Evolutionary conservation across 805 yeast genomes (phyloP).

Genomic region (Clavispora fructus): DNA sequence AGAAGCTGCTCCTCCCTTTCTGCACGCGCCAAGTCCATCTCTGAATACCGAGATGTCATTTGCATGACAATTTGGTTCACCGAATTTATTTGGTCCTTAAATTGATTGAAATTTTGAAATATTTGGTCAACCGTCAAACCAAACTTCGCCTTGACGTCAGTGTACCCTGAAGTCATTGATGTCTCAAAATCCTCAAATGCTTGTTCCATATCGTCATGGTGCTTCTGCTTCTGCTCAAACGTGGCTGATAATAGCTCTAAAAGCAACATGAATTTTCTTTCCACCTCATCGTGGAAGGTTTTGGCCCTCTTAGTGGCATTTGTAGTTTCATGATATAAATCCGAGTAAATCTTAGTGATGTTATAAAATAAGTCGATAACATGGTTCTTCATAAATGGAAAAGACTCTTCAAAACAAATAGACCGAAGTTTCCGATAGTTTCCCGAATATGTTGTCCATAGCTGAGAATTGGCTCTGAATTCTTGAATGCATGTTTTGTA

Average conservation of each 20-base stretch:
- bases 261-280: conserved; percentile 2
- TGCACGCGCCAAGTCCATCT: background rate
- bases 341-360: conserved; percentile 30
- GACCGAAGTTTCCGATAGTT: conserved; percentile 50
- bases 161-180: background rate
- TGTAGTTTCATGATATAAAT: conserved; percentile 7
- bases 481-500: conserved; percentile 34
- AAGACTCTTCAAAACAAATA: conserved; percentile 48
- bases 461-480: conserved; percentile 44
- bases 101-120: background rate
- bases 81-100: background rate
- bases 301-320: background rate
- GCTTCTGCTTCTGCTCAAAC: background rate
- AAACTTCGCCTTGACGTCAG: background rate
- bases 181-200: conserved; percentile 3
- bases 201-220: background rate
- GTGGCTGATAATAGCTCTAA: conserved; percentile 1
- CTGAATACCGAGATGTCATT: background rate
- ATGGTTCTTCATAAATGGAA: conserved; percentile 50
- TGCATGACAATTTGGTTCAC: background rate
- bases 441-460: conserved; percentile 74
- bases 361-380: conserved; percentile 42
- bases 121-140: background rate
- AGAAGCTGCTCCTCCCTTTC: background rate
- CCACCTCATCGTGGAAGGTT: conserved; percentile 2